Conservation (phyloP, 108 stramenopile species). For the Nitzschia inconspicua region DNA sequence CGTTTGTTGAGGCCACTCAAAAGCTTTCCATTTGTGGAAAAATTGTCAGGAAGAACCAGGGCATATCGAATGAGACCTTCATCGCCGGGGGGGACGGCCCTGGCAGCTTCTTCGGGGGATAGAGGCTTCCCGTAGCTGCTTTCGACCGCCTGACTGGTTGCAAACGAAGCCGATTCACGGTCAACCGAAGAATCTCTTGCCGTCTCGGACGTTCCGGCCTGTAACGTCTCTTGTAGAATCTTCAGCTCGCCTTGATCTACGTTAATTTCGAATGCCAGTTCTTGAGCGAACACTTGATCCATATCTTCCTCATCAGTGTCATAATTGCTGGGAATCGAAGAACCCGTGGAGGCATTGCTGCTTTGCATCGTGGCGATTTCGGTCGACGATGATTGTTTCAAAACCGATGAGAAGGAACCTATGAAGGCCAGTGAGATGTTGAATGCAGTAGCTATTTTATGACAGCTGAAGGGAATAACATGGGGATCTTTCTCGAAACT, state of each 20-base stretch:
- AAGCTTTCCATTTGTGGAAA: constrained; percentile 28
- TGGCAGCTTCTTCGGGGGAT: constrained; percentile 15
- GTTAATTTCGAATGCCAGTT: background rate
- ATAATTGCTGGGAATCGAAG: too few relatives aligned
- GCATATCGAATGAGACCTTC: constrained; percentile 31
- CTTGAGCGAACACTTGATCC: background rate
- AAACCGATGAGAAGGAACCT: too few relatives aligned
- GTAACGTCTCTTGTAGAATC: background rate
- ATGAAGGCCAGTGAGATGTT: too few relatives aligned
- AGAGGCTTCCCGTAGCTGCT: constrained; percentile 25
- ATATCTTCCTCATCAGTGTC: too few relatives aligned
- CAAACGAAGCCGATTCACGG: too few relatives aligned
- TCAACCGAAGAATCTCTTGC: background rate
- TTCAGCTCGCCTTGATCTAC: constrained; percentile 1
- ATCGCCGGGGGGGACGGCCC: constrained; percentile 21
- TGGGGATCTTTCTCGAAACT: too few relatives aligned
- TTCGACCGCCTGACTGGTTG: constrained; percentile 5
- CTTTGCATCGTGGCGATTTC: too few relatives aligned
- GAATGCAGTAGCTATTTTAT: too few relatives aligned
- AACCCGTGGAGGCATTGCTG: too few relatives aligned
- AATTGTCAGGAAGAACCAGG: constrained; percentile 37
- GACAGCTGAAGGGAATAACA: too few relatives aligned
- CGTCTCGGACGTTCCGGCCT: background rate
- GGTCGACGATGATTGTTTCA: too few relatives aligned
- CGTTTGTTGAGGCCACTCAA: constrained; percentile 29